phyloP scores from a whole-genome alignment of 106 monocot species.

The Dioscorea alata region DNA sequence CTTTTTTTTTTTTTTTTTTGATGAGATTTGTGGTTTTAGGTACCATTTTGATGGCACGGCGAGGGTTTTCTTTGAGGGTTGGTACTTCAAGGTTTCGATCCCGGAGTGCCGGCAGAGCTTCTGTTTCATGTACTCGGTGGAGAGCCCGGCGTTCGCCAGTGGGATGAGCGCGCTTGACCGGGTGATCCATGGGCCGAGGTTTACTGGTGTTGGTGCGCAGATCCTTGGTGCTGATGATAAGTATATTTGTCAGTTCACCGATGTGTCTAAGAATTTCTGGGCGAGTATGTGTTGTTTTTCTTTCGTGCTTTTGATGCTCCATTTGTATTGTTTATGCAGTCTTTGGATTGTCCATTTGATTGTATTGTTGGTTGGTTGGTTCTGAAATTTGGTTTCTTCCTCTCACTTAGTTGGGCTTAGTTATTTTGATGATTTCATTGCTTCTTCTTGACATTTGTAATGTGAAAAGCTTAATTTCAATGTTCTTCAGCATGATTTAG shows the following conservation, averaged over 20 bases:
- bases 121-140: constrained; percentile 97
- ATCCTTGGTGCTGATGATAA: constrained; percentile 97
- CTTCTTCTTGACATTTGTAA: no score
- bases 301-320: background rate
- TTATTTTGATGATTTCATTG: background rate
- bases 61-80: constrained; percentile 81
- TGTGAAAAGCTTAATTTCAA: no score
- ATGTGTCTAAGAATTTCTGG: constrained; percentile 81
- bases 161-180: constrained; percentile 57
- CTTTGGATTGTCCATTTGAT: background rate
- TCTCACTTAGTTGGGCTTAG: background rate
- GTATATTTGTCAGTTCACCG: constrained; percentile 74
- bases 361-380: no score
- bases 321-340: background rate
- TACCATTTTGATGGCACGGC: constrained; percentile 88
- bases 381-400: background rate
- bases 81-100: constrained; percentile 96
- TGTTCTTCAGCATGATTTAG: no score
- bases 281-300: constrained; percentile 50
- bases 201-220: constrained; percentile 88
- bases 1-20: background rate
- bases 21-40: constrained; percentile 18
- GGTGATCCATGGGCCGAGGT: constrained; percentile 45
- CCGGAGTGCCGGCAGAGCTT: constrained; percentile 76
- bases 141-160: constrained; percentile 77